Conservation (phyloP, 352 stramenopile species). For the Globisporangium acanthophoron region DNA sequence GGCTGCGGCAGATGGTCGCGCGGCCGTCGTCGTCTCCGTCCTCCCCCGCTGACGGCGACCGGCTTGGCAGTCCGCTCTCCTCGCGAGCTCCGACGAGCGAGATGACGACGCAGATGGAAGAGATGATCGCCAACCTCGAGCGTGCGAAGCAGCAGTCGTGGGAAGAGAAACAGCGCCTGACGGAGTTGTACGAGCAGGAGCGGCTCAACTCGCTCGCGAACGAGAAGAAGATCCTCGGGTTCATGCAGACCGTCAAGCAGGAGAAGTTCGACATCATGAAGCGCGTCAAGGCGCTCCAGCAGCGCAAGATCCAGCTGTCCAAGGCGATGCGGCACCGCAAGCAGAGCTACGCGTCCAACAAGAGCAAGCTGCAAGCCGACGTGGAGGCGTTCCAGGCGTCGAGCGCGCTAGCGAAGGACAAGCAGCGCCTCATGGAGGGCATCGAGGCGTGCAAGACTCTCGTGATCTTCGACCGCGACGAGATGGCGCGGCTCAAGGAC, state of each 20-base stretch:
- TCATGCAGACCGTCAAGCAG: slow-evolving; percentile 89
- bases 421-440: slow-evolving; percentile 51
- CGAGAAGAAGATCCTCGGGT: slow-evolving; percentile 75
- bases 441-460: slow-evolving; percentile 56
- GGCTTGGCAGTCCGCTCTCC: background rate
- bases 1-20: slow-evolving; percentile 79
- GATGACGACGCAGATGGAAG: slow-evolving; percentile 78
- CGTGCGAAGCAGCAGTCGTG: slow-evolving; percentile 86
- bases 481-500: slow-evolving; percentile 48
- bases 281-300: slow-evolving; percentile 80
- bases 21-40: slow-evolving; percentile 33
- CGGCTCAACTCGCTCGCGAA: slow-evolving; percentile 80
- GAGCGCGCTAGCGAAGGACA: slow-evolving; percentile 27
- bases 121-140: slow-evolving; percentile 84
- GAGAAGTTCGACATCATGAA: slow-evolving; percentile 91
- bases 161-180: slow-evolving; percentile 88
- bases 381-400: slow-evolving; percentile 77
- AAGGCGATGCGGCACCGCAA: slow-evolving; percentile 76
- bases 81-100: slow-evolving; percentile 14
- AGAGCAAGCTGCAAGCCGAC: slow-evolving; percentile 60
- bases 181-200: slow-evolving; percentile 82
- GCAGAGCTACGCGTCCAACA: slow-evolving; percentile 66
- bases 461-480: slow-evolving; percentile 59
- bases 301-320: slow-evolving; percentile 65
- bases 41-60: background rate